A percentile compares a stretch with the other conserved stretches of the same genome.
Evolutionary conservation across 495 filamentous ascomycete species (phyloP).

Genomic region (Penicillium goetzii): DNA sequence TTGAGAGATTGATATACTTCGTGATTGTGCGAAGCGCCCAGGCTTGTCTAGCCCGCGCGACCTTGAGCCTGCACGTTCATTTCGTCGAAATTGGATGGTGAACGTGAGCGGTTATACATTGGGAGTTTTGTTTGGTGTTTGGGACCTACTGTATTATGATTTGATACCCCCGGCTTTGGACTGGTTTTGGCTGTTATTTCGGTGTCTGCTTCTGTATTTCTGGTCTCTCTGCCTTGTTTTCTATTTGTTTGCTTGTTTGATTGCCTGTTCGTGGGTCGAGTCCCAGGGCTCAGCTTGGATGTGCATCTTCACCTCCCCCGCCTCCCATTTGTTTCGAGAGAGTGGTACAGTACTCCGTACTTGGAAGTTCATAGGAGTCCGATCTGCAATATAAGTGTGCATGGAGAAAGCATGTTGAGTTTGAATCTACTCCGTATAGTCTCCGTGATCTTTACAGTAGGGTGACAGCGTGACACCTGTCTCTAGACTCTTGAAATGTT

Average conservation of each 20-base stretch:
- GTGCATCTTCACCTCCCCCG: not conserved
- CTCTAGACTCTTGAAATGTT: constrained; percentile 1
- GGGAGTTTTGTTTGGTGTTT: constrained; percentile 19
- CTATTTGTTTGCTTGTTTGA: constrained; percentile 1
- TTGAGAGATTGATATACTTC: constrained; percentile 4
- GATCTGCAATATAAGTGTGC: constrained; percentile 5
- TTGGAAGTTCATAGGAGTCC: not conserved
- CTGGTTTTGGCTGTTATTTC: constrained; percentile 14
- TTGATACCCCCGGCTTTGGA: constrained; percentile 27
- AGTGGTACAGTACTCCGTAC: too few species aligned
- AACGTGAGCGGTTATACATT: not conserved
- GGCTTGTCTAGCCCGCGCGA: not conserved
- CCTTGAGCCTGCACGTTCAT: not conserved
- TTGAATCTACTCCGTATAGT: not conserved
- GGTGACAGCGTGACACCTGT: constrained; percentile 14
- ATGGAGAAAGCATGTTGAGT: not conserved
- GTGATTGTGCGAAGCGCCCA: not conserved
- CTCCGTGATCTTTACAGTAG: not conserved
- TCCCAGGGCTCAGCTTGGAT: not conserved
- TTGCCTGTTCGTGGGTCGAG: not conserved
- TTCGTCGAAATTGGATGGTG: constrained; percentile 12
- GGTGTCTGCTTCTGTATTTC: not conserved
- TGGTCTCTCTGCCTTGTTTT: constrained; percentile 2
- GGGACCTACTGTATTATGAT: constrained; percentile 16
- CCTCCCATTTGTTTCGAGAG: not conserved